Conservation (phyloP, 2,329 filamentous ascomycete species). For the Daldinia eschscholtzii region DNA sequence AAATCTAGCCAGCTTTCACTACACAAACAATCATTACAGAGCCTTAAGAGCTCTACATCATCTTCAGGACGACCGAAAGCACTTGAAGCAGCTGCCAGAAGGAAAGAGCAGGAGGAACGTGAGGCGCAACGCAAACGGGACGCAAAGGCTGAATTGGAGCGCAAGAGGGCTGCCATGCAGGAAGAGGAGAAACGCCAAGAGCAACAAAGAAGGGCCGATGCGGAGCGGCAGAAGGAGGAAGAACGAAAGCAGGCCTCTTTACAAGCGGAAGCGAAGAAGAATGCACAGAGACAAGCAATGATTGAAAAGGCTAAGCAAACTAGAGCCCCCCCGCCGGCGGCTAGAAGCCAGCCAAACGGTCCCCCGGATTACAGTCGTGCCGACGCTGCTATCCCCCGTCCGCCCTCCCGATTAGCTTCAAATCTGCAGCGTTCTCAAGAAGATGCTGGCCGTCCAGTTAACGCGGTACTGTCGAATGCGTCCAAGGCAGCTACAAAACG, state of each 20-base stretch:
- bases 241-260: slow-evolving; percentile 68
- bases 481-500: slow-evolving; percentile 82
- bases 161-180: slow-evolving; percentile 75
- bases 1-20: slow-evolving; percentile 77
- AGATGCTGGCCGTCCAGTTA: slow-evolving; percentile 71
- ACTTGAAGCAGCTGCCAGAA: slow-evolving; percentile 80
- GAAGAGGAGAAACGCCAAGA: slow-evolving; percentile 75
- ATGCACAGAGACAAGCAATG: slow-evolving; percentile 71
- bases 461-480: slow-evolving; percentile 70
- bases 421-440: slow-evolving; percentile 66
- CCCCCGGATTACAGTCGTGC: slow-evolving; percentile 61
- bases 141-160: slow-evolving; percentile 83
- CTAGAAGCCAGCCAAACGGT: slow-evolving; percentile 66
- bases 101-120: slow-evolving; percentile 87
- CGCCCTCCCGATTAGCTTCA: slow-evolving; percentile 70
- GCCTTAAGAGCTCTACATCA: slow-evolving; percentile 74
- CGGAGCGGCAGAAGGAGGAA: slow-evolving; percentile 71
- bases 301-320: slow-evolving; percentile 76
- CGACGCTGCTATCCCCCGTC: slow-evolving; percentile 57
- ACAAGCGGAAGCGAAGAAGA: slow-evolving; percentile 74
- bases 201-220: slow-evolving; percentile 69
- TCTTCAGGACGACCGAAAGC: slow-evolving; percentile 76
- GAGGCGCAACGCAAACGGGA: slow-evolving; percentile 84
- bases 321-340: slow-evolving; percentile 71
- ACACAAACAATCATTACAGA: slow-evolving; percentile 69